Evolutionary conservation across 495 filamentous ascomycete species (phyloP).

Genomic region (Aspergillus steynii): DNA sequence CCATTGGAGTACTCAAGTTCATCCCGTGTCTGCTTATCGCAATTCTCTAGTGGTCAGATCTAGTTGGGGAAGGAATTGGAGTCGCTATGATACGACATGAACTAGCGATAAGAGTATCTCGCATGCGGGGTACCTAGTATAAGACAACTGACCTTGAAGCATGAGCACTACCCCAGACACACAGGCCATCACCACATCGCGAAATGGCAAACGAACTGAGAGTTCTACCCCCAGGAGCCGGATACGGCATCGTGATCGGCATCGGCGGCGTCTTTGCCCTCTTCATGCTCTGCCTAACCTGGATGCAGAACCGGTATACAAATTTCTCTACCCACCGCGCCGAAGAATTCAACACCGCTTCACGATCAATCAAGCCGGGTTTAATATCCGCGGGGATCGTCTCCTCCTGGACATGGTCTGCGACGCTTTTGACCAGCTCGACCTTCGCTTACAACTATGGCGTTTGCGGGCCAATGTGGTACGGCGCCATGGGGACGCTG

Average conservation of each 20-base stretch:
- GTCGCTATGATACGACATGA: too few relatives aligned
- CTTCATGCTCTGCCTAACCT: constrained; percentile 46
- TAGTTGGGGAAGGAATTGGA: too few relatives aligned
- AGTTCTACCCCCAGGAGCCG: constrained; percentile 33
- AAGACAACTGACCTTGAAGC: too few relatives aligned
- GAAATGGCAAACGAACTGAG: constrained; percentile 23
- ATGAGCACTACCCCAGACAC: too few relatives aligned
- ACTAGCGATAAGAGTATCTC: too few relatives aligned
- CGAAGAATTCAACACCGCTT: constrained; percentile 54
- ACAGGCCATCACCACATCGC: too few relatives aligned
- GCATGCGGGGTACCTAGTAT: too few relatives aligned
- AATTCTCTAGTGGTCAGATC: too few relatives aligned
- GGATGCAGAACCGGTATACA: constrained; percentile 49
- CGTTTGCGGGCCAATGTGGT: constrained; percentile 50
- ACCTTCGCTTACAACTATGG: constrained; percentile 53
- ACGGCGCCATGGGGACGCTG: constrained; percentile 40
- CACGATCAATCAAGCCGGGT: constrained; percentile 47
- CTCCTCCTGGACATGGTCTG: constrained; percentile 47
- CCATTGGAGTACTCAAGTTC: too few relatives aligned
- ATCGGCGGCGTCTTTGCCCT: constrained; percentile 47
- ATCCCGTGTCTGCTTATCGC: too few relatives aligned
- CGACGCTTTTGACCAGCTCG: constrained; percentile 43
- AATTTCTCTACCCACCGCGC: constrained; percentile 42
- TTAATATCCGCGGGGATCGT: constrained; percentile 52
- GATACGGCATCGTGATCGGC: constrained; percentile 52